Percentiles rank a stretch among this genome's conserved stretches.
Evolutionary conservation across 495 filamentous ascomycete species (phyloP).

Genomic region (Tetracladium marchalianum): DNA sequence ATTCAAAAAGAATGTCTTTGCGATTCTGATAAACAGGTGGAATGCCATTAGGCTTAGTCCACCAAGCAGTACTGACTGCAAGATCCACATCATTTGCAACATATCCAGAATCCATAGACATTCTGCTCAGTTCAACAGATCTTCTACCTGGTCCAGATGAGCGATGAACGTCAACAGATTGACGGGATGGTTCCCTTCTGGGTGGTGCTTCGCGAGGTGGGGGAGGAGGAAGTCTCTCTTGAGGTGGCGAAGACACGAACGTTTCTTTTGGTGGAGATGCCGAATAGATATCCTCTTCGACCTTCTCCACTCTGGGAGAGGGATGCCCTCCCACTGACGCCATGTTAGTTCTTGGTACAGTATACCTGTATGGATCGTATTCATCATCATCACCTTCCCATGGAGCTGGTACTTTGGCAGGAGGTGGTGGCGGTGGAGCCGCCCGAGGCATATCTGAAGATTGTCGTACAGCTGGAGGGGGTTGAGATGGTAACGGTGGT

Average conservation of each 20-base stretch:
- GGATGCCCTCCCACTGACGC: constrained; percentile 7
- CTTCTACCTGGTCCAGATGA: constrained; percentile 36
- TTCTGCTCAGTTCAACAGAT: constrained; percentile 58
- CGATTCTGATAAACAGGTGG: constrained; percentile 76
- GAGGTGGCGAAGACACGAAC: constrained; percentile 11
- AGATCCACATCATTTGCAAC: constrained; percentile 86
- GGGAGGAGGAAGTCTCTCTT: constrained; percentile 34
- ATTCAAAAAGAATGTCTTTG: constrained; percentile 73
- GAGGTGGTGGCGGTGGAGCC: constrained; percentile 56
- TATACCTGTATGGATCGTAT: constrained; percentile 67
- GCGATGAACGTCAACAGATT: constrained; percentile 62
- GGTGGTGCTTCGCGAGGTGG: constrained; percentile 28
- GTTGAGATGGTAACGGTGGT: constrained; percentile 25
- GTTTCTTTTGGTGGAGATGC: constrained; percentile 36
- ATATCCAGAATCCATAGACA: constrained; percentile 49
- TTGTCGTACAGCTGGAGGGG: constrained; percentile 24
- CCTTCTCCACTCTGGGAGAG: constrained; percentile 23
- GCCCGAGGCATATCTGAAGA: constrained; percentile 65
- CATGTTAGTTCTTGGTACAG: constrained; percentile 27
- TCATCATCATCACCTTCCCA: constrained; percentile 49
- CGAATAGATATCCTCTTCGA: constrained; percentile 43
- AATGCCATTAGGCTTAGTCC: constrained; percentile 61
- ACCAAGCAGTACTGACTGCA: constrained; percentile 64
- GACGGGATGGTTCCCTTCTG: constrained; percentile 38
- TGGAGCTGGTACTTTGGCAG: constrained; percentile 30